These are phyloP conservation scores for Hymenoscyphus scutula DNA, from an alignment of 2,329 filamentous ascomycete species.

Conservation along the genomic window DNA sequence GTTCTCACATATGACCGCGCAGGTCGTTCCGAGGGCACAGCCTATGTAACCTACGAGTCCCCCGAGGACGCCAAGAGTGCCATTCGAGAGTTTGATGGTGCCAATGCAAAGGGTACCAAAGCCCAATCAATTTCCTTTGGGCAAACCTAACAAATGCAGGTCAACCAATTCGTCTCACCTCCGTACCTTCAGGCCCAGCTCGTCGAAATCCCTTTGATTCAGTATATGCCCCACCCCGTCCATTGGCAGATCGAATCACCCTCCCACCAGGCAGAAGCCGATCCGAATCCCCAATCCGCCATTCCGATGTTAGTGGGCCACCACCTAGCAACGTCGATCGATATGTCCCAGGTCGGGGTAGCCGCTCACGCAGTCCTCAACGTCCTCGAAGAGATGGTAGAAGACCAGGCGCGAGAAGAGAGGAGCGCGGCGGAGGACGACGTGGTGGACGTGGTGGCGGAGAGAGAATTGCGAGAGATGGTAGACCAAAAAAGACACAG, in stretches of 20 bases:
- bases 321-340: conserved; percentile 37
- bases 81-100: conserved; percentile 78
- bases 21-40: conserved; percentile 81
- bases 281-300: conserved; percentile 52
- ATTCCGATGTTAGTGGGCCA: conserved; percentile 36
- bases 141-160: conserved; percentile 45
- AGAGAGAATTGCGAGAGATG: conserved; percentile 46
- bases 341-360: conserved; percentile 38
- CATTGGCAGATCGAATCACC: conserved; percentile 61
- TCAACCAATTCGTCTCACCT: conserved; percentile 73
- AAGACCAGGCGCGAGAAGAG: conserved; percentile 45
- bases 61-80: conserved; percentile 71
- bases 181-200: conserved; percentile 54
- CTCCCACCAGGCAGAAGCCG: conserved; percentile 53
- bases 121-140: neutral
- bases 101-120: conserved; percentile 74
- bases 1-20: conserved; percentile 81
- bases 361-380: conserved; percentile 59
- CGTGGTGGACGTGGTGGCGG: conserved; percentile 40
- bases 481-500: conserved; percentile 74
- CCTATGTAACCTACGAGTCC: conserved; percentile 76
- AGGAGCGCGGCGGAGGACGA: conserved; percentile 38
- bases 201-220: conserved; percentile 57
- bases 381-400: conserved; percentile 53
- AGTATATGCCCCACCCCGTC: conserved; percentile 53